phyloP scores from a whole-genome alignment of 139 green algal genomes.

The Picochlorum sp. region DNA sequence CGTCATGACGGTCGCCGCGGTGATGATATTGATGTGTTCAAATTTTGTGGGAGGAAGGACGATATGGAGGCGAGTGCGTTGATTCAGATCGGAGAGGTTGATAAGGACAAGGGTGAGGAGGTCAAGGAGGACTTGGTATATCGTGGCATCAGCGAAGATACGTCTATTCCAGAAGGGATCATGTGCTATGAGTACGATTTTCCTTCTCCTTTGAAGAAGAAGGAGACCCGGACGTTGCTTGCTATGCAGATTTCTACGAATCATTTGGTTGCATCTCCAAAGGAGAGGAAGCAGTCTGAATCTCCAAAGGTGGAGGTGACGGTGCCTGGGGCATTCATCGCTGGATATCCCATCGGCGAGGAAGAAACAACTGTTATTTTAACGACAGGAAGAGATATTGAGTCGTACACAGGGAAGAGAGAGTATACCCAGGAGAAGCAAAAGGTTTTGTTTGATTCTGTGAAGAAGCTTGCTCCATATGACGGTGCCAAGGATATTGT shows the following conservation, averaged over 20 bases:
- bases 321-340: not conserved
- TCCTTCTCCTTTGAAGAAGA: conserved; percentile 1
- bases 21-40: too few species aligned
- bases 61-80: too few species aligned
- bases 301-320: not conserved
- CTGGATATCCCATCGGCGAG: not conserved
- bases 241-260: not conserved
- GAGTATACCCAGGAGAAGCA: too few species aligned
- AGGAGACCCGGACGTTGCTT: not conserved
- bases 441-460: too few species aligned
- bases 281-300: conserved; percentile 1
- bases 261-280: not conserved
- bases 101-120: conserved; percentile 47
- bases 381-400: not conserved
- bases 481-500: not conserved
- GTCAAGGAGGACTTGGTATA: conserved; percentile 22
- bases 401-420: too few species aligned
- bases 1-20: too few species aligned
- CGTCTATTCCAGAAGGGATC: not conserved
- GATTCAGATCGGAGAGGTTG: too few species aligned
- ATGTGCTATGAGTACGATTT: not conserved
- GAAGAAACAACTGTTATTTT: not conserved
- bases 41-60: too few species aligned
- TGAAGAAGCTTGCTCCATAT: too few species aligned
- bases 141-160: conserved; percentile 34